Evolutionary conservation across 2,329 filamentous ascomycete species (phyloP).

Genomic region (Aureobasidium subglaciale): DNA sequence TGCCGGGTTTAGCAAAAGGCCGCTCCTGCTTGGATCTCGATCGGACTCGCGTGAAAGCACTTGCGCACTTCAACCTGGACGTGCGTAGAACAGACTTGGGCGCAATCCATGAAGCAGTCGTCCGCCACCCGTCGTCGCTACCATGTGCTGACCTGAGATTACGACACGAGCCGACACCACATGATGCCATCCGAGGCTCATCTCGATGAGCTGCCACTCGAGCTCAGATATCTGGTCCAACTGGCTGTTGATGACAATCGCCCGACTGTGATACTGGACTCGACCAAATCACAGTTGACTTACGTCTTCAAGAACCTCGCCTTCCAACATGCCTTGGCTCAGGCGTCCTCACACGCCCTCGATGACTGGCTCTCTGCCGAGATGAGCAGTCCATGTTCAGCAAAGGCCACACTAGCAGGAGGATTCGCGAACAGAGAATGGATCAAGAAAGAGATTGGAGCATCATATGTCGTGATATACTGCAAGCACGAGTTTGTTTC

Average conservation of each 20-base stretch:
- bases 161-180: background rate
- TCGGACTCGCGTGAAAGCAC: background rate
- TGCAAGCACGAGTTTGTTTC: background rate
- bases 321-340: background rate
- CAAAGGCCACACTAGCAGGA: background rate
- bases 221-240: background rate
- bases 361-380: background rate
- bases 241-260: background rate
- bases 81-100: background rate
- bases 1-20: background rate
- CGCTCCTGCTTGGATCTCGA: background rate
- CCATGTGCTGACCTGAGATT: background rate
- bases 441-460: conserved; percentile 9
- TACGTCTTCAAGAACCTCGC: background rate
- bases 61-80: background rate
- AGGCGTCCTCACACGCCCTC: background rate
- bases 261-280: background rate
- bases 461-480: background rate
- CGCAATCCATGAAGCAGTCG: background rate
- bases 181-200: background rate
- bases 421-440: background rate
- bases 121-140: no score
- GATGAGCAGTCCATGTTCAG: background rate
- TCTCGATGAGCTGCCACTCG: background rate
- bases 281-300: background rate